Evolutionary conservation across 2,329 filamentous ascomycete genomes (phyloP), one percentile per base, ranked within the genome.

Genomic region (Coccinonectria pachysandricola): DNA sequence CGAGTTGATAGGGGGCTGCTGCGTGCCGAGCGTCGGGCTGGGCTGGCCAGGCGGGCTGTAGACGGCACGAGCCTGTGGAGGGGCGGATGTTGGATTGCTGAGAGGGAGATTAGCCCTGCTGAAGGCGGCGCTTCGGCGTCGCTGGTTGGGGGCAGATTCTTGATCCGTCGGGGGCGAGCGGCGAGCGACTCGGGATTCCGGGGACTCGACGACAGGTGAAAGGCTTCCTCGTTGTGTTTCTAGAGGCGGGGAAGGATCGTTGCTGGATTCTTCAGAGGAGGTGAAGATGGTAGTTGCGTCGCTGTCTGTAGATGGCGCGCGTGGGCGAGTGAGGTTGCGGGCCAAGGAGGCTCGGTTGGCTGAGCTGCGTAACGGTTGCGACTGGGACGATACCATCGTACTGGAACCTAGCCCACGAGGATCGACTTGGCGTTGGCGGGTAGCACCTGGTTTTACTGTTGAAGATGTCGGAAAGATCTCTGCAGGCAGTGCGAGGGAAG

Each of bases 201-300:
- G 64, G 1, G 62, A 65, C 39, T 71, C 65, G 8, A 50, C 50
- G 5, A 71, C 65, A 2, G 65, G 66, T 0, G 66, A 65, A 4
- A 70, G 52, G 22, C 52, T 56, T 29, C 34, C 45, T 27, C 32
- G 48, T 13, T 43, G 37, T n/a, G n/a, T n/a, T 7, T 39, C 34
- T 11, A 35, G 37, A 1, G 39, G 34, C 6, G 39, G 27, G 4
- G 34, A 31, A 10, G 36, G 39, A n/a, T 38, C 28, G n/a, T 29
- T 34, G 11, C 32, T 30, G 15, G 30, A 35, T 11, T 42, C 43
- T 3, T 48, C 45, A 4, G 52, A 47, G 4, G 48, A 51, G 8
- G 43, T 44, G 6, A 50, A 50, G 23, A 52, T 50, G 12, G 39
- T 46, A 9, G 47, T 47, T 19, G 52, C 46, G 19, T 54, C 53